These are phyloP conservation scores for Trypanosoma boissoni DNA, from an alignment of 208 protist genomes.

Conservation along the genomic window DNA sequence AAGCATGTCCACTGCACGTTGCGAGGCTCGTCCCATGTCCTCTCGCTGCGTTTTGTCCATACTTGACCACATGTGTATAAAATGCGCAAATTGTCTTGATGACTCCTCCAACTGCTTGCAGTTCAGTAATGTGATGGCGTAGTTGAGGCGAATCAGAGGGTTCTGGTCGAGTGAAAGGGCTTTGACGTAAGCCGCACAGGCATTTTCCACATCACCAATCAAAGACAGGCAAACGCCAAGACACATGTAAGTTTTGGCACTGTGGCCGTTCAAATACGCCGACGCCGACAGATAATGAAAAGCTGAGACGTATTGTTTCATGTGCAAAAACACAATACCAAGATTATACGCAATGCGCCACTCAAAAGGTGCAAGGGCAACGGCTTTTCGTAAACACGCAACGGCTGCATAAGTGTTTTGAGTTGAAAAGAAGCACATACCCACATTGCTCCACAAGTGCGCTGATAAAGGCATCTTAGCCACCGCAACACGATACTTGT, in stretches of 20 bases:
- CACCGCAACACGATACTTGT: conserved; percentile 94
- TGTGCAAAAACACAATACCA: conserved; percentile 89
- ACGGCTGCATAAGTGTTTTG: conserved; percentile 92
- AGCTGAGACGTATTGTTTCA: conserved; percentile 92
- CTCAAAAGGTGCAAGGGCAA: conserved; percentile 93
- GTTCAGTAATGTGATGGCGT: conserved; percentile 86
- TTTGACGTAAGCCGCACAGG: conserved; percentile 88
- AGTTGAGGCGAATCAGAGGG: conserved; percentile 91
- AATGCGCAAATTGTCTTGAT: conserved; percentile 40
- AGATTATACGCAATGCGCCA: conserved; percentile 97
- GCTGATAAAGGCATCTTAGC: conserved; percentile 83
- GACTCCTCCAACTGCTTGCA: conserved; percentile 40
- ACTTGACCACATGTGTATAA: conserved; percentile 40
- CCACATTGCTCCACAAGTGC: conserved; percentile 98
- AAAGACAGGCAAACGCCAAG: conserved; percentile 92
- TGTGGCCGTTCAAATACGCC: conserved; percentile 87
- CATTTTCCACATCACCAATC: conserved; percentile 94
- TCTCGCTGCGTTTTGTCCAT: conserved; percentile 26
- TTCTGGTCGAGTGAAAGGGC: conserved; percentile 85
- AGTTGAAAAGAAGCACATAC: conserved; percentile 96
- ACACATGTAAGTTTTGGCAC: conserved; percentile 92
- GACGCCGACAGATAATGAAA: conserved; percentile 93
- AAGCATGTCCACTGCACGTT: conserved; percentile 1
- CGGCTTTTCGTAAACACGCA: conserved; percentile 93
- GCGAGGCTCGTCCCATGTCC: conserved; percentile 18